Evolutionary conservation across 768 basidiomycete species (phyloP), one percentile per base, ranked within the genome.

Genomic region (Amanita muscaria): DNA sequence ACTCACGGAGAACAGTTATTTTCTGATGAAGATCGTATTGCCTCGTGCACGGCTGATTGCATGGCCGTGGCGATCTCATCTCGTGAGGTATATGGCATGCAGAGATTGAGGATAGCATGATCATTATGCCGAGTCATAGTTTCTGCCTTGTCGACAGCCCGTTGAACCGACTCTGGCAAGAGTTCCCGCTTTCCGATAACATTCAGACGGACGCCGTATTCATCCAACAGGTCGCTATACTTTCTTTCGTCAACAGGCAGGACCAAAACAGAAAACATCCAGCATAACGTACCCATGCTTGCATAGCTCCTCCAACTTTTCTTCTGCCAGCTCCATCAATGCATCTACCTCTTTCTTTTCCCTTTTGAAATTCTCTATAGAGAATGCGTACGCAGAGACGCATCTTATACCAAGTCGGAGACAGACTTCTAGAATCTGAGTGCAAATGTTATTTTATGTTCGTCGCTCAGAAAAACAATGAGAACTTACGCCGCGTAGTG

Each of bases 371-470:
- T 98, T 99, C 55, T 98, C 94, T 49, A 98, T 91, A 1, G 92
- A 78, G 63, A 99, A 99, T n/a, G 91, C 90, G 55, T 94, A 99
- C n/a, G 84, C 88, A 2, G 89, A 83, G 19, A 98, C 91, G 48
- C 85, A 90, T 48, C 68, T 73, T 38, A 99, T 73, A 10, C 79
- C 67, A n/a, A 99, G 72, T 1, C 74, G 68, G 16, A 94, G 66
- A 54, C 93, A 93, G 22, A 92, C 71, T 59, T 92, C 88, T 14
- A 98, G 67, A 44, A 89, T 72, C 93, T 97, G 51, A 10, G n/a
- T n/a, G n/a, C n/a, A n/a, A n/a, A n/a, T n/a, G n/a, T n/a, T n/a
- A n/a, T n/a, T n/a, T n/a, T n/a, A n/a, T n/a, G n/a, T n/a, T n/a
- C n/a, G n/a, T n/a, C n/a, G n/a, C n/a, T n/a, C n/a, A n/a, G n/a